Evolutionary conservation across 2,329 filamentous ascomycete species (phyloP), one percentile per base, ranked within the genome.

Genomic region (Gremmenia infestans): DNA sequence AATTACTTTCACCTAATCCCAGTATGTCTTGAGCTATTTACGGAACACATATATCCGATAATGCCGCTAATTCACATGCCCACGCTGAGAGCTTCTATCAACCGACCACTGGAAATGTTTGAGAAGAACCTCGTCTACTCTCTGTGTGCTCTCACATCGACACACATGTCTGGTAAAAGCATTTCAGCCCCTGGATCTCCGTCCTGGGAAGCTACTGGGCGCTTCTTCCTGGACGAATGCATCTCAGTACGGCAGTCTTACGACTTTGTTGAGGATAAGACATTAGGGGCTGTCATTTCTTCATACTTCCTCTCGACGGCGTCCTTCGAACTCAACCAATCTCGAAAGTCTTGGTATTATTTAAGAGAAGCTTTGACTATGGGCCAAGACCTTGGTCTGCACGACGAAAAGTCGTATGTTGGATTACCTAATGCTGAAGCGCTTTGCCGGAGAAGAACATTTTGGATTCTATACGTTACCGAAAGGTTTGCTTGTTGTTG

Each of bases 391-490:
- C 72, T 85, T 50, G 76, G 78, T 5, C 76, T 86, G 66, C 80
- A 85, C 62, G 77, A 85, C 52, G 81, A 85, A 63, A 72, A 76
- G 22, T 74, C 76, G 1, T 85, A 86, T 66, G 72, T 70, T 45
- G 73, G 72, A 5, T 65, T 75, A 1, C 73, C 78, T 39, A 71
- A 75, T 1, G 71, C 79, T 4, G 81, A 85, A 63, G 72, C 70
- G 22, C 76, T 82, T 19, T 78, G 80, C 53, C 76, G 78, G 37
- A 74, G 80, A 54, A 73, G 81, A 11, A 73, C 84, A 7, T 86
- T 83, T 65, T 86, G 83, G 83, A 73, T 84, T 42, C 71, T 86
- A 9, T 84, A 85, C 63, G 77, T 85, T 35, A 81, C 81, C 0
- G 83, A 86, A 69, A 76, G 80, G 79, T 81, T 69, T 25, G 49